These are phyloP conservation scores for Camelina hispida DNA, from an alignment of 345 rosid species.

Conservation along the genomic window DNA sequence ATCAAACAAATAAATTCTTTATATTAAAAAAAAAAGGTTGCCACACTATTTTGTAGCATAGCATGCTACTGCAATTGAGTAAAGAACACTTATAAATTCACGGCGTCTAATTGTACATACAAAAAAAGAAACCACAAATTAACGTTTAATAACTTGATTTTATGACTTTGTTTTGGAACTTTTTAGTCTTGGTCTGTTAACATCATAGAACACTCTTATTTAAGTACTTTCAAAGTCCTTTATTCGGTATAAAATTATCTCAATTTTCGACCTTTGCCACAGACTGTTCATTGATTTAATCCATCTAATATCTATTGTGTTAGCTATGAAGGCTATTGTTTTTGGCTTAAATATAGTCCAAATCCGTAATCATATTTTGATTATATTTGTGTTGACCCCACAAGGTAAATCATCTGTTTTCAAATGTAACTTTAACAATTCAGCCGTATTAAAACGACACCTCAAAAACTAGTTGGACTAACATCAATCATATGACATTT, in stretches of 20 bases:
- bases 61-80: not conserved
- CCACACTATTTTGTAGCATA: not conserved
- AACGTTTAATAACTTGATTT: no score
- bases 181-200: not conserved
- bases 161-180: not conserved
- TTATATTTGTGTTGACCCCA: slow-evolving; percentile 13
- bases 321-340: not conserved
- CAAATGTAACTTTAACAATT: not conserved
- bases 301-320: not conserved
- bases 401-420: slow-evolving; percentile 1
- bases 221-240: not conserved
- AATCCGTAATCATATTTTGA: not conserved
- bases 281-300: not conserved
- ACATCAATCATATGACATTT: not conserved
- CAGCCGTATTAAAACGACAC: not conserved
- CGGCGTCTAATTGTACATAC: not conserved
- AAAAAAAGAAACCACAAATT: not conserved
- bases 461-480: not conserved
- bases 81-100: not conserved
- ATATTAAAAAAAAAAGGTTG: not conserved
- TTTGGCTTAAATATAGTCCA: not conserved
- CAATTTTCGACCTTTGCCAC: not conserved
- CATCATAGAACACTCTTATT: not conserved
- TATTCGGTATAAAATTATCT: not conserved
- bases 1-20: not conserved